Percentiles rank a stretch among this genome's conserved stretches.
Evolutionary conservation across 208 protist species (phyloP).

Genomic region (Leishmania tropica): DNA sequence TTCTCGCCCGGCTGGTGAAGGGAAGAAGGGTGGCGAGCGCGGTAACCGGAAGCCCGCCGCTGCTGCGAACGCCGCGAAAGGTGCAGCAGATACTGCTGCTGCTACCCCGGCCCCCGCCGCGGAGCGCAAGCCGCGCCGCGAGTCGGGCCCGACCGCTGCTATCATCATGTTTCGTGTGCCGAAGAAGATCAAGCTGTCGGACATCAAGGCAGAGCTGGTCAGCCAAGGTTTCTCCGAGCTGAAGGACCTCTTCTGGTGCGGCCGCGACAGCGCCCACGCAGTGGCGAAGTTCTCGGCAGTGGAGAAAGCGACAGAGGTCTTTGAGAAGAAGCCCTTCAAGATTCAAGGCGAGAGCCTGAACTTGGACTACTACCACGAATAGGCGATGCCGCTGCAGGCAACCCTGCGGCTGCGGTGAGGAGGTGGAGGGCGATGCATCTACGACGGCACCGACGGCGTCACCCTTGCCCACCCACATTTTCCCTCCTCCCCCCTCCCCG

Average conservation of each 20-base stretch:
- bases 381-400: not conserved
- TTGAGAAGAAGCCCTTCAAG: constrained; percentile 24
- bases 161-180: constrained; percentile 65
- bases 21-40: constrained; percentile 5
- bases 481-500: not conserved
- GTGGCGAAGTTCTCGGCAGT: constrained; percentile 51
- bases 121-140: constrained; percentile 13
- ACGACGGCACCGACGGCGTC: not conserved
- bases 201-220: constrained; percentile 56
- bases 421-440: not conserved
- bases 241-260: constrained; percentile 75
- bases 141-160: constrained; percentile 31
- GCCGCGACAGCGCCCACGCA: constrained; percentile 51
- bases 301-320: constrained; percentile 31
- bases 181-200: constrained; percentile 60
- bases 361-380: constrained; percentile 30
- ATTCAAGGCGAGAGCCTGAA: constrained; percentile 32
- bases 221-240: constrained; percentile 22
- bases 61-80: constrained; percentile 3
- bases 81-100: constrained; percentile 1
- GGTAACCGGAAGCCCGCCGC: not conserved
- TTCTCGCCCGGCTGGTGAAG: not conserved
- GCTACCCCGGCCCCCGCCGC: not conserved
- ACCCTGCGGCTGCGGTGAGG: not conserved
- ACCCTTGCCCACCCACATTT: not conserved